Evolutionary conservation across 2,329 filamentous ascomycete species (phyloP), one percentile per base, ranked within the genome.

Genomic region (Huntiella decipiens): DNA sequence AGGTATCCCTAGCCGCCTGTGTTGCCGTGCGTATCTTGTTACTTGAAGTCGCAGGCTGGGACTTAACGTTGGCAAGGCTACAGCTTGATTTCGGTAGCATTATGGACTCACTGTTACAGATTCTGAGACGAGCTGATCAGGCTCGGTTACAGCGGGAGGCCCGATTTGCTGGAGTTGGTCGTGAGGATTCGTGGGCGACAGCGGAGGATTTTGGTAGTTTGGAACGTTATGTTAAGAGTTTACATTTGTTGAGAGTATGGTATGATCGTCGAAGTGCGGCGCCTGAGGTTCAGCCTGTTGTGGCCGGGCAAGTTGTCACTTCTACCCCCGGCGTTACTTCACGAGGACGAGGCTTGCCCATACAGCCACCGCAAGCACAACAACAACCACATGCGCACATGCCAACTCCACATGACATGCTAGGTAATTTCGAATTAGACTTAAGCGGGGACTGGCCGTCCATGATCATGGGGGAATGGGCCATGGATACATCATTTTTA

Each of bases 11-110:
- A 11, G 47, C 47, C 3, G 47, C 47, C 5, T 49, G 47, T 15
- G 41, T 47, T 15, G 47, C 51, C 11, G 51, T 51, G 32, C 42
- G 48, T 8, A 47, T 52, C 13, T 43, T 52, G 3, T 35, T 51
- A 4, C 51, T 52, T 15, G 50, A 52, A 35, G 41, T 48, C 7
- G 50, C 50, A 12, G 51, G 51, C 7, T 52, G 51, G 51, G 51
- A 52, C 12, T 39, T 50, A 16, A 42, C 40, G 4, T 36, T 49
- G 4, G 51, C 46, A 7, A 38, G 48, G 28, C 38, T 46, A 10
- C 46, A 50, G 13, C 49, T 52, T 13, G 46, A 51, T 39, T 51
- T 51, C n/a, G 36, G 51, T 10, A 35, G 31, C 22, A 46, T 49
- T 12, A 45, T 47, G 48, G 48, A 50, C 43, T 49, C 47, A 12